phyloP scores from a whole-genome alignment of 306 rosid genomes.

The Carpinus viminea region DNA sequence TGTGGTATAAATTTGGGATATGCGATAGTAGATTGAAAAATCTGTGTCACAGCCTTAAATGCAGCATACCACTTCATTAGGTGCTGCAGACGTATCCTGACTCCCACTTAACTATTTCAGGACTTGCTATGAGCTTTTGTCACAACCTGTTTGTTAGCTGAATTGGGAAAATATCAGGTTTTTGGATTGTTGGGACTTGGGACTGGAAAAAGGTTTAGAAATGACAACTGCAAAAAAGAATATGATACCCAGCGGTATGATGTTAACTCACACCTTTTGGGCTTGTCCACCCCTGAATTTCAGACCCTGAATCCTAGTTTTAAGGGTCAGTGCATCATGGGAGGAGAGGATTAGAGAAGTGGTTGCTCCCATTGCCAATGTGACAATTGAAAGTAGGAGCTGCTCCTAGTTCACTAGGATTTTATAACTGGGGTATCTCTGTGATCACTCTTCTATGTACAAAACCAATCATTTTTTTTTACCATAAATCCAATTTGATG shows the following conservation, averaged over 20 bases:
- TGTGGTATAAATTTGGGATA: not conserved
- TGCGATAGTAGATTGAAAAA: not conserved
- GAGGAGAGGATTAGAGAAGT: not conserved
- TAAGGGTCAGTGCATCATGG: not conserved
- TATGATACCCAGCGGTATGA: not conserved
- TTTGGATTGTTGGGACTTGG: not conserved
- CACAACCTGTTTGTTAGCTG: not conserved
- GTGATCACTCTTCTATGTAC: not conserved
- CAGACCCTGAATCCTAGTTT: not conserved
- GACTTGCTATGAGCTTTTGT: not conserved
- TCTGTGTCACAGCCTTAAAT: not conserved
- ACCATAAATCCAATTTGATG: conserved; percentile 11
- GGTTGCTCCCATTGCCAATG: not conserved
- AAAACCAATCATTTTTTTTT: not conserved
- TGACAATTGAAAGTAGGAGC: not conserved
- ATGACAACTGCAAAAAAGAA: not conserved
- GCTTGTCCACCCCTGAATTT: not conserved
- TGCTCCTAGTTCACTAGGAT: not conserved
- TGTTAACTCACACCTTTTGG: not conserved
- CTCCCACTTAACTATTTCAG: not conserved
- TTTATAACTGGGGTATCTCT: not conserved
- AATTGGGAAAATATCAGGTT: not conserved
- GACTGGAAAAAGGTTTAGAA: not conserved
- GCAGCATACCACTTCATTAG: not conserved
- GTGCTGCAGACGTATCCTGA: not conserved